phyloP scores from a whole-genome alignment of 169 alveolate species.

The Eimeria tenella region DNA sequence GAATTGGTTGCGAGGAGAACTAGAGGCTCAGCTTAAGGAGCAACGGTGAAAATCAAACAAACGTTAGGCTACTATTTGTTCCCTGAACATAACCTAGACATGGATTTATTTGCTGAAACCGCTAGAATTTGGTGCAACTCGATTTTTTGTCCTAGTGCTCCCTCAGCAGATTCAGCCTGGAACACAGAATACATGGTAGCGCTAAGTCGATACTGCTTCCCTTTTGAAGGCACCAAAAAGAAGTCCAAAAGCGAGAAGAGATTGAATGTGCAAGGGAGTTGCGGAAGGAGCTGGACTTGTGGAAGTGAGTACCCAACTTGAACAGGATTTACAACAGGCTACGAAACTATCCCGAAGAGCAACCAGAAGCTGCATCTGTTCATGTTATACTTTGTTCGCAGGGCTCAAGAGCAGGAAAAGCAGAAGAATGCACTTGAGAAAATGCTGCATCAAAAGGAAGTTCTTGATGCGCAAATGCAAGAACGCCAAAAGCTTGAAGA shows the following conservation, averaged over 20 bases:
- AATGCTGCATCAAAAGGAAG: slow-evolving; percentile 69
- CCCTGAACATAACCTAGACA: too few species aligned
- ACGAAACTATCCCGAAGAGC: too few species aligned
- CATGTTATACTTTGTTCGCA: background rate
- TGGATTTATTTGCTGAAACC: too few species aligned
- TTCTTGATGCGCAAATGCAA: slow-evolving; percentile 70
- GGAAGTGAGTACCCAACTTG: slow-evolving; percentile 25
- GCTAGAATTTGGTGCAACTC: too few species aligned
- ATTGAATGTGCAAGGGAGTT: slow-evolving; percentile 63
- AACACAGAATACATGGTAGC: background rate
- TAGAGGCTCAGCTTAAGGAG: slow-evolving; percentile 59
- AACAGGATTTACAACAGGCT: background rate
- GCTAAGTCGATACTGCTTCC: background rate
- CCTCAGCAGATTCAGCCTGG: background rate
- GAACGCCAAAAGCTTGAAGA: slow-evolving; percentile 61
- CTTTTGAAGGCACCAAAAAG: slow-evolving; percentile 51
- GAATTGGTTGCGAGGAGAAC: slow-evolving; percentile 34
- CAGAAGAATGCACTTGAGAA: slow-evolving; percentile 37
- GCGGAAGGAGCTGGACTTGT: slow-evolving; percentile 50
- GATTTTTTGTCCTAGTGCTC: too few species aligned
- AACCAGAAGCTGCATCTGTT: background rate
- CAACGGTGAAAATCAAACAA: slow-evolving; percentile 4
- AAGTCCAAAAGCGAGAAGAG: slow-evolving; percentile 25
- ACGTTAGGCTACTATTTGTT: too few species aligned
- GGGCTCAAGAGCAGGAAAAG: slow-evolving; percentile 59